phyloP scores from a whole-genome alignment of 208 protist genomes.

The Trypanosoma cruzi region DNA sequence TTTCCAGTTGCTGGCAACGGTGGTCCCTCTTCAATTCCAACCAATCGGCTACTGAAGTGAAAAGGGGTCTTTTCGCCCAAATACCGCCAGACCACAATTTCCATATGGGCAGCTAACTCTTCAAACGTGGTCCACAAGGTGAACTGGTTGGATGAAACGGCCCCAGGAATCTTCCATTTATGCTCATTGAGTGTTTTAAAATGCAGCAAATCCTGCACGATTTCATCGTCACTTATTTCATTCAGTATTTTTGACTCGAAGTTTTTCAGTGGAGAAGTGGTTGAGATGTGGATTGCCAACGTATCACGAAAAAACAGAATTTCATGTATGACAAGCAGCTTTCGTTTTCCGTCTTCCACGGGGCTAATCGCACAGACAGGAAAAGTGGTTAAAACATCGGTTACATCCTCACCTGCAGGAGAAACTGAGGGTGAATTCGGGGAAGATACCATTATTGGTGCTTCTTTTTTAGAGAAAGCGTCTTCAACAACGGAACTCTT shows the following conservation, averaged over 20 bases:
- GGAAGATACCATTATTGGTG: neutral
- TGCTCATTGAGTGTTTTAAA: neutral
- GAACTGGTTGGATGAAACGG: slow-evolving; percentile 22
- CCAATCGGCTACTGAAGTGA: slow-evolving; percentile 23
- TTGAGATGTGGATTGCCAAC: slow-evolving; percentile 64
- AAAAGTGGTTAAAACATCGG: neutral
- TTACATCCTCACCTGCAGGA: neutral
- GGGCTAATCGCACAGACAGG: slow-evolving; percentile 13
- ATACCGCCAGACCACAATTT: slow-evolving; percentile 67
- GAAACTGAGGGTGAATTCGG: neutral
- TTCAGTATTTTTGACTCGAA: slow-evolving; percentile 18
- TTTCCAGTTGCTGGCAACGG: neutral
- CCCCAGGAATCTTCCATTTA: neutral
- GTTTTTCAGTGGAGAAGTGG: slow-evolving; percentile 47
- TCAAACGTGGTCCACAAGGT: slow-evolving; percentile 76
- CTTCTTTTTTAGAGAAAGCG: neutral
- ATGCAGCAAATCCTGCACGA: slow-evolving; percentile 48
- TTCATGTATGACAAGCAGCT: slow-evolving; percentile 69
- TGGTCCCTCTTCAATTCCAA: slow-evolving; percentile 1
- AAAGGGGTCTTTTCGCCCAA: slow-evolving; percentile 36
- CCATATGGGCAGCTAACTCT: slow-evolving; percentile 59
- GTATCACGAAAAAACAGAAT: slow-evolving; percentile 75
- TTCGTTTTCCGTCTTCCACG: slow-evolving; percentile 11
- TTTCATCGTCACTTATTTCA: slow-evolving; percentile 40
- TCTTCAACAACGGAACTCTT: neutral